These are phyloP conservation scores for Friedmanniomyces endolithicus DNA, from an alignment of 495 filamentous ascomycete genomes.

Conservation along the genomic window DNA sequence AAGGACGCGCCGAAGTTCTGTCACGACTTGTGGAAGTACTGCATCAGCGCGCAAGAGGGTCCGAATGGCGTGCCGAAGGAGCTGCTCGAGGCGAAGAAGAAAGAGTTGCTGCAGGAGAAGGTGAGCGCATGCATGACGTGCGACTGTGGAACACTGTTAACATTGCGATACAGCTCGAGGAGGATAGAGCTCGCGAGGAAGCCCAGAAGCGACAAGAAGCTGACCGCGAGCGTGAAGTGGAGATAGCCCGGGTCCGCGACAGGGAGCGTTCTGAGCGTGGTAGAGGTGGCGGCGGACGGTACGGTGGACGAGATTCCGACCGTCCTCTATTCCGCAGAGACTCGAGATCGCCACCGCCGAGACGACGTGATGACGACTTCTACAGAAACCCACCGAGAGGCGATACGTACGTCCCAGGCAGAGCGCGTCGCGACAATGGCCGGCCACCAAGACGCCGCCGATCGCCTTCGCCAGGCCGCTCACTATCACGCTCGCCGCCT, in stretches of 20 bases:
- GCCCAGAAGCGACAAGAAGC: constrained; percentile 56
- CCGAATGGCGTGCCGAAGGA: constrained; percentile 88
- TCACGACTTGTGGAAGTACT: constrained; percentile 83
- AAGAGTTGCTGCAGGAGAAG: constrained; percentile 87
- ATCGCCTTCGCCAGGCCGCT: constrained; percentile 1
- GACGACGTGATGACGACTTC: constrained; percentile 42
- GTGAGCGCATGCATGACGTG: constrained; percentile 33
- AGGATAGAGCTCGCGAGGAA: constrained; percentile 70
- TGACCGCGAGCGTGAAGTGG: constrained; percentile 44
- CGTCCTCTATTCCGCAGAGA: constrained; percentile 12
- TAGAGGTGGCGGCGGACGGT: constrained; percentile 35
- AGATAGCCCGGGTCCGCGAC: constrained; percentile 54
- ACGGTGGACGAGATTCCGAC: constrained; percentile 28
- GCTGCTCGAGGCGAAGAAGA: constrained; percentile 87
- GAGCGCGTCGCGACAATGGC: constrained; percentile 12
- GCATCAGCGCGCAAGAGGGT: constrained; percentile 78
- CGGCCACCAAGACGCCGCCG: constrained; percentile 7
- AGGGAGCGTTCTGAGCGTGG: constrained; percentile 60
- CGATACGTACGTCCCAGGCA: constrained; percentile 45
- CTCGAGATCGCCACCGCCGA: constrained; percentile 45
- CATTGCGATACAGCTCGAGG: constrained; percentile 48
- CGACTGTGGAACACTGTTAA: background rate
- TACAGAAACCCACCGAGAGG: constrained; percentile 40
- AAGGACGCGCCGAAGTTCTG: constrained; percentile 87
- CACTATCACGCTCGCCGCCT: constrained; percentile 7